Conservation (phyloP, 768 basidiomycete genomes). For the Russula abietina region DNA sequence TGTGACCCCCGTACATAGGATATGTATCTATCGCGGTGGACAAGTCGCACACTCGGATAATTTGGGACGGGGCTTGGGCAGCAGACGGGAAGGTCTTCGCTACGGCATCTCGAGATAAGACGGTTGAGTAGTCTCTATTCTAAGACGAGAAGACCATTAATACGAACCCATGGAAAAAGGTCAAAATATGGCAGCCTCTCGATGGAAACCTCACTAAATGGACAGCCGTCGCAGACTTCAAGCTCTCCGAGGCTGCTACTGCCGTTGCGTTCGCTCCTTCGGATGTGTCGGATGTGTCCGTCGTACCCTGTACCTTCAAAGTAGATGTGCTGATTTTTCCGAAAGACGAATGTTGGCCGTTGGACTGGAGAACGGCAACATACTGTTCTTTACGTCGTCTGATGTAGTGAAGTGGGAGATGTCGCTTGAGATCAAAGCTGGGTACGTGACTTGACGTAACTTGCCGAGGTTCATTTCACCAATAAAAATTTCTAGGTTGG, state of each 20-base stretch:
- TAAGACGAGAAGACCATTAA: neutral
- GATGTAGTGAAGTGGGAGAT: conserved; percentile 42
- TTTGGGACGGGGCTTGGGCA: conserved; percentile 94
- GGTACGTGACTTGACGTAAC: conserved; percentile 38
- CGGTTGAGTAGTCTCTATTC: conserved; percentile 41
- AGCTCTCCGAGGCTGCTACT: conserved; percentile 71
- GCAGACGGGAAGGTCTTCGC: conserved; percentile 72
- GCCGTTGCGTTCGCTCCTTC: conserved; percentile 61
- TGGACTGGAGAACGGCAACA: conserved; percentile 77
- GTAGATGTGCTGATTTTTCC: neutral
- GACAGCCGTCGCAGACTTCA: conserved; percentile 54
- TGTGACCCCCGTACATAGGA: conserved; percentile 32
- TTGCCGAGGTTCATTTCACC: neutral
- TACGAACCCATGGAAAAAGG: conserved; percentile 38
- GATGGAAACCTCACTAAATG: conserved; percentile 40
- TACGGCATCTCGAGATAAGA: conserved; percentile 94
- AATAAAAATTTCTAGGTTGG: conserved; percentile 41
- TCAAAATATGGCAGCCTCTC: conserved; percentile 69
- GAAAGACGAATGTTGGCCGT: conserved; percentile 60
- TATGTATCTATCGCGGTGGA: conserved; percentile 61
- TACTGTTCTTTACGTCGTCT: conserved; percentile 52
- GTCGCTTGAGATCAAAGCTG: conserved; percentile 41
- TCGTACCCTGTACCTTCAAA: neutral
- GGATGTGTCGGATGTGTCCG: conserved; percentile 40
- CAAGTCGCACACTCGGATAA: conserved; percentile 86